Evolutionary conservation across 495 filamentous ascomycete genomes (phyloP), one percentile per base, ranked within the genome.

Genomic region (Platismatia glauca): DNA sequence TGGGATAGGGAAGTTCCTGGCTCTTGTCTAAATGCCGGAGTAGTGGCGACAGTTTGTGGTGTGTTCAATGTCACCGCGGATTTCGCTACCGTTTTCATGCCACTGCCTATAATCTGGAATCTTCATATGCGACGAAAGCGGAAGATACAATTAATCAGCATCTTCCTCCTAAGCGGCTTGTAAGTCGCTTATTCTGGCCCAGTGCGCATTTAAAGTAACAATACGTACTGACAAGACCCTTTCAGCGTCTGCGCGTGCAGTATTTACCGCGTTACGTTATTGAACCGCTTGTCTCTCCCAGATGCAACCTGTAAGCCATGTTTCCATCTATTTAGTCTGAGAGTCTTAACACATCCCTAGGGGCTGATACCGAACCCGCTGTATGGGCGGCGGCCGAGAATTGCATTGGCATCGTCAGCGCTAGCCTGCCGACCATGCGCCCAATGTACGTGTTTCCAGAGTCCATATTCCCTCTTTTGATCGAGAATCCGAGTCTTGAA

Each of bases 361-460:
- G 56, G 56, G 33, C 34, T 20, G 34, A 58, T 43, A 31, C 29
- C 56, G 33, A 58, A 24, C 56, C 56, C 8, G 39, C 27, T 31
- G 29, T 58, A 24, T 58, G 56, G 56, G 33, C 56, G 13, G 34
- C 15, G 20, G 56, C 29, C 24, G 56, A 58, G 39, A 58, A 58
- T 31, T 34, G 35, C 20, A 58, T 58, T 31, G 56, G 56, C 2
- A 58, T 38, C 20, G 20, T 39, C 56, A 58, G 56, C 56, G 56
- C 34, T 31, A 58, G 56, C 39, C 34, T 58, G 22, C 56, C 39
- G 4, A 58, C 56, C 34, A 58, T 58, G 56, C 56, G 56, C 35
- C 56, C 56, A 29, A 58, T 58, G 3, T n/a, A n/a, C n/a, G n/a
- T n/a, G n/a, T n/a, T n/a, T n/a, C n/a, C n/a, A n/a, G n/a, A n/a